Base-by-base conservation (phyloP, 768 basidiomycete genomes). In the Leccinellum rugosiceps region DNA sequence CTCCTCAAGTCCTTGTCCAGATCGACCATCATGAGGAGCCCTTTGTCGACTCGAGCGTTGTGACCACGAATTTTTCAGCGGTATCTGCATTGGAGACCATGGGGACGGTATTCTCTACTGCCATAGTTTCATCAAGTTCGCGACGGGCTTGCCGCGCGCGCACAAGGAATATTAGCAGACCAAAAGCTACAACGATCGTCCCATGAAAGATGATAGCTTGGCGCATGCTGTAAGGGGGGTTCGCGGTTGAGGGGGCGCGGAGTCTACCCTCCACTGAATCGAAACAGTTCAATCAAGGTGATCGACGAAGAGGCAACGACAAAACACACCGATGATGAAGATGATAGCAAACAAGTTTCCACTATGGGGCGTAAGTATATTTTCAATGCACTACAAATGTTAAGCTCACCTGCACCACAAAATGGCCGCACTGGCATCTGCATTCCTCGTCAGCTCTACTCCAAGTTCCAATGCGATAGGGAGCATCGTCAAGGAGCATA, bases 401-500 rank as follows among this genome's bases (percentile, higher is more conserved):
- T 5, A 23, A 46, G 77, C 85, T 56, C 66, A 90, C 87, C 76
- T 74, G 71, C 85, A 85, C 90, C 91, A 94, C 23, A 93, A 65
- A 26, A 91, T 68, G 0, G 90, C 87, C 0, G 90, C 80, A 58
- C 89, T 91, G 1, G 82, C 84, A 56, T 91, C 88, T 1, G 90
- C 82, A 65, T 90, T 92, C 56, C 88, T 78, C 7, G 91, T 91
- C 21, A 93, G 67, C 68, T 94, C 92, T 38, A 85, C 87, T 14
- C 81, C 86, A 21, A 94, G 81, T 66, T 94, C 92, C 55, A 94
- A 74, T 1, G 77, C 84, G 30, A 93, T 78, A 2, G 92, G 90
- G 2, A 94, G 79, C 74, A 94, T 80, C 3, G 84, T 81, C 55
- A 94, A 60, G 3, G 85, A 84, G 48, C 78, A 72, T 14, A 81